phyloP scores from a whole-genome alignment of 129 eudicot genomes.

The Pittosporum tobira region DNA sequence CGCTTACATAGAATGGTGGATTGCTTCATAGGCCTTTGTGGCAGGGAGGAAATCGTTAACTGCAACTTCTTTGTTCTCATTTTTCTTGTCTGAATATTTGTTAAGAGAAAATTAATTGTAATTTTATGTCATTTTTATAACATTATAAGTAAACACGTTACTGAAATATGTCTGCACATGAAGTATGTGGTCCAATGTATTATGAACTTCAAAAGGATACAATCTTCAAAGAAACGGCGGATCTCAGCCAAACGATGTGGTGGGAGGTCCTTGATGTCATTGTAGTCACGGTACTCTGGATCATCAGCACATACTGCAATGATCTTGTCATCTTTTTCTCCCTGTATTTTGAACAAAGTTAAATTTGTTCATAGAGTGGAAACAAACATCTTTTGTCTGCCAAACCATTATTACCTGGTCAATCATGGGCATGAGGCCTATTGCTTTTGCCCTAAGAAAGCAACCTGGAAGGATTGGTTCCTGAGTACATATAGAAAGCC shows the following conservation, averaged over 20 bases:
- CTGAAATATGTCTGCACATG: background rate
- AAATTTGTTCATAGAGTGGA: background rate
- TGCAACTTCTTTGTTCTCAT: conserved; percentile 92
- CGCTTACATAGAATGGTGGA: conserved; percentile 75
- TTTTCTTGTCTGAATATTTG: conserved; percentile 60
- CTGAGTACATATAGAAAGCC: conserved; percentile 23
- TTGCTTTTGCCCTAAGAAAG: conserved; percentile 69
- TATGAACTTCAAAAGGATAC: conserved; percentile 48
- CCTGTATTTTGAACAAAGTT: conserved; percentile 27
- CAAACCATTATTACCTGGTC: conserved; percentile 35
- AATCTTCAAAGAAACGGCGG: conserved; percentile 93
- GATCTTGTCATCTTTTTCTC: conserved; percentile 54
- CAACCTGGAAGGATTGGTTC: conserved; percentile 69
- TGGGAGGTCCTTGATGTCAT: conserved; percentile 19
- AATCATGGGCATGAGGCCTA: conserved; percentile 89
- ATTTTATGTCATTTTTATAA: background rate
- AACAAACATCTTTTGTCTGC: background rate
- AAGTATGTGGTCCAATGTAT: background rate
- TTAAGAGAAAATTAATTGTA: conserved; percentile 24
- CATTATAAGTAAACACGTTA: background rate
- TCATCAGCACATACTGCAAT: conserved; percentile 23
- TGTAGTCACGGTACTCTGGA: conserved; percentile 18
- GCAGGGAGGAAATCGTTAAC: conserved; percentile 81
- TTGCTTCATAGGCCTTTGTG: conserved; percentile 56
- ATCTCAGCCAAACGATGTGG: conserved; percentile 23